A percentile compares a stretch with the other conserved stretches of the same genome.
These are phyloP conservation scores for Penicillium sp. DNA, from an alignment of 2,329 filamentous ascomycete genomes.

Conservation along the genomic window DNA sequence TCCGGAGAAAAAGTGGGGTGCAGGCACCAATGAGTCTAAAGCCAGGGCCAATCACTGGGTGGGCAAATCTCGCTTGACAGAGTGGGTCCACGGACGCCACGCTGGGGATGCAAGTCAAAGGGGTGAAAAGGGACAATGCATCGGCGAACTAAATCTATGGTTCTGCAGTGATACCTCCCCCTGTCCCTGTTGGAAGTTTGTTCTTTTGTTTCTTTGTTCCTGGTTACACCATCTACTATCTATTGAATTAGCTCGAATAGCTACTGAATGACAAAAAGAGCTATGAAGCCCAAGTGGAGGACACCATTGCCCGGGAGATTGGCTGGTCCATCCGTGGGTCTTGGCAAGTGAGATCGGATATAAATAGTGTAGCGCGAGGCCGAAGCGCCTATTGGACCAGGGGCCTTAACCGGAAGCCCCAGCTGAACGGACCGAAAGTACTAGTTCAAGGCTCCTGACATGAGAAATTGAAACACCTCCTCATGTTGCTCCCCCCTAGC, in stretches of 20 bases:
- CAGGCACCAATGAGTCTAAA: constrained; percentile 22
- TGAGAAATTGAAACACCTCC: constrained; percentile 17
- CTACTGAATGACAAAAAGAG: neutral
- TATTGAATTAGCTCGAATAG: no score
- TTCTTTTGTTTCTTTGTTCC: no score
- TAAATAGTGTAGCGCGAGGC: constrained; percentile 18
- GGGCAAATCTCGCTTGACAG: constrained; percentile 24
- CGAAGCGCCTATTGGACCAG: constrained; percentile 3
- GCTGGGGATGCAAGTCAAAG: constrained; percentile 23
- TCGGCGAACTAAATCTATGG: neutral
- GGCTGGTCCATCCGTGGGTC: constrained; percentile 7
- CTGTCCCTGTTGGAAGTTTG: neutral
- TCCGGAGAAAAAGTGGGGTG: constrained; percentile 27
- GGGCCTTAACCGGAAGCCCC: constrained; percentile 2
- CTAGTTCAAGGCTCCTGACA: constrained; percentile 1
- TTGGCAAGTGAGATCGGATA: constrained; percentile 22
- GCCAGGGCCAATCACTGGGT: constrained; percentile 10
- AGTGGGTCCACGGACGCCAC: constrained; percentile 24
- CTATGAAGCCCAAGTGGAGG: neutral
- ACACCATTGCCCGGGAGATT: constrained; percentile 14
- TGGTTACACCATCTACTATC: no score
- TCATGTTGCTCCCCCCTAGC: constrained; percentile 16
- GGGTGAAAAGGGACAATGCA: constrained; percentile 1
- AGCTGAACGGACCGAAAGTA: neutral
- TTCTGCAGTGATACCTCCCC: neutral